These are phyloP conservation scores for Arthroderma uncinatum DNA, from an alignment of 2,329 filamentous ascomycete genomes.

Conservation along the genomic window DNA sequence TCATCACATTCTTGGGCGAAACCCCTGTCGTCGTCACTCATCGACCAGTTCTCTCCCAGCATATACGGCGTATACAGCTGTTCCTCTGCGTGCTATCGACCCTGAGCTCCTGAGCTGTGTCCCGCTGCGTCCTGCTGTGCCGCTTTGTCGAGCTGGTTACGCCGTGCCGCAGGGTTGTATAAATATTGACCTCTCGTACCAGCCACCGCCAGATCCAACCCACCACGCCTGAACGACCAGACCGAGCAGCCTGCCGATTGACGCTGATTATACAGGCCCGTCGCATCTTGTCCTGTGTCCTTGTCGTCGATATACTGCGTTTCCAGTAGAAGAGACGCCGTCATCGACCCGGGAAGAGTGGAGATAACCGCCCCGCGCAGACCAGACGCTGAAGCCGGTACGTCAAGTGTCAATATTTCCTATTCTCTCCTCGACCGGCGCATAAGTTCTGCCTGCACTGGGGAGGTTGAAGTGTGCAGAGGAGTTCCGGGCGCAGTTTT, in stretches of 20 bases:
- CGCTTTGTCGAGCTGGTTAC: neutral
- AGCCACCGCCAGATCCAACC: neutral
- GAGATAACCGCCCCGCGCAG: neutral
- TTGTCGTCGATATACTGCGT: neutral
- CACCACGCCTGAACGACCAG: too few species aligned
- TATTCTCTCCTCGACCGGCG: neutral
- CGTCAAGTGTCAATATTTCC: neutral
- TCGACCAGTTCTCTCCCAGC: neutral
- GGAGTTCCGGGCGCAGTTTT: neutral
- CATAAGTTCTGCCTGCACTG: neutral
- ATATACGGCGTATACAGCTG: too few species aligned
- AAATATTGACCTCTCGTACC: neutral
- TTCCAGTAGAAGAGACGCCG: neutral
- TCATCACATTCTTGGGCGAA: constrained; percentile 4
- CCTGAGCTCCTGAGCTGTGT: too few species aligned
- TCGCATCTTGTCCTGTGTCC: too few species aligned
- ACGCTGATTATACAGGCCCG: too few species aligned
- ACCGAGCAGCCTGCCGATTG: too few species aligned
- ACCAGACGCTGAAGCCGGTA: neutral
- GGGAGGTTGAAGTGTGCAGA: neutral
- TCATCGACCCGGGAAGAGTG: neutral
- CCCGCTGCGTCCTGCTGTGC: neutral
- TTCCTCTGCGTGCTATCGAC: too few species aligned
- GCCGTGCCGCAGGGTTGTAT: neutral
- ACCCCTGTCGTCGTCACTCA: neutral